A percentile compares a stretch with the other conserved stretches of the same genome.
phyloP scores from a whole-genome alignment of 192 early-diverging fungal species.

The Entrophospora sp. region DNA sequence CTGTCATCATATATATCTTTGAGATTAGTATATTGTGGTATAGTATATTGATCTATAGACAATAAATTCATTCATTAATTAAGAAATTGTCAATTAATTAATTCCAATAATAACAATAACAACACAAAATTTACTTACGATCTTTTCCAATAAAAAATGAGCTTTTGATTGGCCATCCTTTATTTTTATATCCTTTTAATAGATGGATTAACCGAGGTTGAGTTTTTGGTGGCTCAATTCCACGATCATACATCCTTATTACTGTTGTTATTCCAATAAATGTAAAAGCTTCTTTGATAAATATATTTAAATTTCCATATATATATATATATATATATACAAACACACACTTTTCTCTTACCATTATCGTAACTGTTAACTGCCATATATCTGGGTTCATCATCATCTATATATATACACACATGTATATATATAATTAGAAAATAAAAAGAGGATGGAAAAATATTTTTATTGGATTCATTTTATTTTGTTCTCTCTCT shows the following conservation, averaged over 20 bases:
- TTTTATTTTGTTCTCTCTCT: no score
- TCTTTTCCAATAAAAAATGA: constrained; percentile 69
- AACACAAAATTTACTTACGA: no score
- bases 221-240: constrained; percentile 66
- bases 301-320: not conserved
- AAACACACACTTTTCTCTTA: no score
- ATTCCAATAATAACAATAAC: no score
- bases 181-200: constrained; percentile 86
- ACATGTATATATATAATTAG: no score
- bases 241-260: constrained; percentile 85
- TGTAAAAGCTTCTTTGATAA: not conserved
- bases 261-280: constrained; percentile 40
- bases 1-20: constrained; percentile 40
- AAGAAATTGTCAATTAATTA: no score
- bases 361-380: constrained; percentile 92
- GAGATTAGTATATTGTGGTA: not conserved
- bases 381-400: constrained; percentile 72
- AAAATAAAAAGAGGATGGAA: no score
- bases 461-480: no score
- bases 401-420: constrained; percentile 41
- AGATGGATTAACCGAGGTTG: constrained; percentile 63
- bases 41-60: constrained; percentile 6
- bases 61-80: no score
- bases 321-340: not conserved
- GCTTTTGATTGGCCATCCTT: constrained; percentile 92